Conservation (phyloP, 495 filamentous ascomycete species). For the Penicillium psychrofluorescens region DNA sequence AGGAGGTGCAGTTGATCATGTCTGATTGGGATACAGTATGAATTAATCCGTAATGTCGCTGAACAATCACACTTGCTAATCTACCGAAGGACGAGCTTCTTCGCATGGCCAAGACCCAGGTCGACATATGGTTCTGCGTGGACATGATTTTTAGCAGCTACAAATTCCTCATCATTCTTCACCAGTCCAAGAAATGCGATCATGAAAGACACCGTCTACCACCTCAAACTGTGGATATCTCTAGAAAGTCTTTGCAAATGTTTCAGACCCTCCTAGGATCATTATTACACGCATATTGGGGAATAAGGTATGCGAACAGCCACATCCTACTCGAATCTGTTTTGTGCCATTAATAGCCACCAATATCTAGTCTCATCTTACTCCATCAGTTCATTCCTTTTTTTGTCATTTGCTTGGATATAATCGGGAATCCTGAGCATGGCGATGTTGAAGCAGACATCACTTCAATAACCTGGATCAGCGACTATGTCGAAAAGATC, state of each 20-base stretch:
- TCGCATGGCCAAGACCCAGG: conserved; percentile 4
- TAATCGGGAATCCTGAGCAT: conserved; percentile 1
- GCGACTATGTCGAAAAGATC: conserved; percentile 2
- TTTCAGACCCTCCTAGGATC: too few species aligned
- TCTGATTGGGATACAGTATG: conserved; percentile 10
- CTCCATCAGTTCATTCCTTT: conserved; percentile 11
- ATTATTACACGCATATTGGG: too few species aligned
- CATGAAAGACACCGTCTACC: background rate
- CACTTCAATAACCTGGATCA: conserved; percentile 2
- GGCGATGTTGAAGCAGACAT: conserved; percentile 2
- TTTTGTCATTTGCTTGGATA: conserved; percentile 5
- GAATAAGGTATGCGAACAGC: too few species aligned
- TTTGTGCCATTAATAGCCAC: too few species aligned
- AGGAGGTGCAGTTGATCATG: conserved; percentile 10
- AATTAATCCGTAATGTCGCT: background rate
- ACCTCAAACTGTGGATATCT: background rate
- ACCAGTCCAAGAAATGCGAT: conserved; percentile 9
- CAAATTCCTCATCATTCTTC: conserved; percentile 13
- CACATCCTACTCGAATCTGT: too few species aligned
- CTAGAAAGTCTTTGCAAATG: too few species aligned
- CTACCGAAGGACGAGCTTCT: conserved; percentile 8
- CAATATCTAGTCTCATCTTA: conserved; percentile 4
- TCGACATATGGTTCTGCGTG: conserved; percentile 13
- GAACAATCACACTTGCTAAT: background rate
- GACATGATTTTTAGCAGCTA: conserved; percentile 14